These are phyloP conservation scores for Acaromyces ingoldii DNA, from an alignment of 1,284 basidiomycete species.

Conservation along the genomic window DNA sequence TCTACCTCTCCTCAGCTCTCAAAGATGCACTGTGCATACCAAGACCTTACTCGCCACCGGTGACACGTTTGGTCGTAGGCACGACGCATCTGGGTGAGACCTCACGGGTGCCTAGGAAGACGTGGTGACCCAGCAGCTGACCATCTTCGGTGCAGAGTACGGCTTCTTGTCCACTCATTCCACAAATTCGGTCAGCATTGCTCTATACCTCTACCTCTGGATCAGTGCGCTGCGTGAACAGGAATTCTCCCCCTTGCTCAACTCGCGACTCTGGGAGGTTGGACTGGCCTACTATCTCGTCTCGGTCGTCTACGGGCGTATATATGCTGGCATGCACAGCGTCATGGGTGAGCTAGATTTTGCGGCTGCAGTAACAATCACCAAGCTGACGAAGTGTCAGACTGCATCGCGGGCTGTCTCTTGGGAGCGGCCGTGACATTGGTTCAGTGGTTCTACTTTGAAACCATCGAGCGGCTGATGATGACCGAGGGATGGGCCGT, in stretches of 20 bases:
- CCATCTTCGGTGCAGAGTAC: conserved; percentile 64
- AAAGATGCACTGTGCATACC: conserved; percentile 90
- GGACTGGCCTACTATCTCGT: conserved; percentile 52
- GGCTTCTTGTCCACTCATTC: conserved; percentile 96
- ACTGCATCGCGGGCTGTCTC: conserved; percentile 46
- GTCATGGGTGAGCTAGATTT: conserved; percentile 20
- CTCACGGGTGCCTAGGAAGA: too few relatives aligned
- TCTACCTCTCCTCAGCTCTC: conserved; percentile 74
- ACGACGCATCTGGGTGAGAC: conserved; percentile 54
- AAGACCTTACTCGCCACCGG: conserved; percentile 82
- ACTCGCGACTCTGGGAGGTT: conserved; percentile 29
- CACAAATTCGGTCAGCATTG: conserved; percentile 82
- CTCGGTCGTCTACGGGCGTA: conserved; percentile 78
- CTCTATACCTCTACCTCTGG: conserved; percentile 52
- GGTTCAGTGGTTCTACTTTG: conserved; percentile 54
- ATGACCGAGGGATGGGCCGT: conserved; percentile 62
- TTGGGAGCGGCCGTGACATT: conserved; percentile 38
- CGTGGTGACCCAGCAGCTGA: too few relatives aligned
- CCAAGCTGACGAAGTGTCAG: conserved; percentile 13
- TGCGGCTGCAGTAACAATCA: neutral
- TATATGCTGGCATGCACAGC: conserved; percentile 62
- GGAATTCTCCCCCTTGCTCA: neutral
- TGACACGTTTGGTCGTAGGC: conserved; percentile 64
- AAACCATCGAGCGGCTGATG: conserved; percentile 52
- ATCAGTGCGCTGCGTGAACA: conserved; percentile 6